A percentile compares a stretch with the other conserved stretches of the same genome.
Conservation (phyloP, 1,139 yeast genomes). For the Yarrowia galli region DNA sequence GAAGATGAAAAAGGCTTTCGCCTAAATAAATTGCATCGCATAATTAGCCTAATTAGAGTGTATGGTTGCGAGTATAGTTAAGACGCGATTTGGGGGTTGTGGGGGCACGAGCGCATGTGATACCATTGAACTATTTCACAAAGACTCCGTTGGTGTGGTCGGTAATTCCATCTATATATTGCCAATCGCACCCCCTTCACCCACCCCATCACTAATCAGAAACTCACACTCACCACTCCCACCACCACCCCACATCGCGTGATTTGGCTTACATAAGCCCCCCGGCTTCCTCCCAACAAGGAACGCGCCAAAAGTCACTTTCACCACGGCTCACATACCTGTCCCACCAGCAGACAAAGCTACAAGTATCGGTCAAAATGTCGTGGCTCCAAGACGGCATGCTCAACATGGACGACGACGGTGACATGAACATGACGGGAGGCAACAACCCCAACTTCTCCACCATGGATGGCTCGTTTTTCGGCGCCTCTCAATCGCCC, state of each 20-base stretch:
- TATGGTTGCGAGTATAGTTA: background rate
- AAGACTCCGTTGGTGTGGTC: too few relatives aligned
- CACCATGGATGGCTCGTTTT: conserved; percentile 34
- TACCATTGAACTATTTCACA: too few relatives aligned
- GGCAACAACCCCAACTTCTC: conserved; percentile 25
- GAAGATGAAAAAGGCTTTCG: background rate
- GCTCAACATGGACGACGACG: conserved; percentile 39
- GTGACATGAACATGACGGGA: conserved; percentile 31
- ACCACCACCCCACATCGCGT: background rate
- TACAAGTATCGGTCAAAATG: conserved; percentile 21
- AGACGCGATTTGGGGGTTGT: background rate
- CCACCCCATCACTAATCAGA: too few relatives aligned
- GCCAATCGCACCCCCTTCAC: too few relatives aligned
- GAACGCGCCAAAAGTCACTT: conserved; percentile 30
- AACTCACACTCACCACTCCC: background rate
- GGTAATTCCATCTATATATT: too few relatives aligned
- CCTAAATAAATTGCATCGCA: too few relatives aligned
- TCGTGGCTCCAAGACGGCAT: conserved; percentile 41
- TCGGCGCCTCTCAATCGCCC: conserved; percentile 35
- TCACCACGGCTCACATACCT: background rate
- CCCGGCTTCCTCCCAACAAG: conserved; percentile 5
- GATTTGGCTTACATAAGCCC: background rate
- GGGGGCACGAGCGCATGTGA: too few relatives aligned
- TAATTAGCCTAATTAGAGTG: background rate
- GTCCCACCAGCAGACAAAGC: background rate